These are phyloP conservation scores for Iris pallida DNA, from an alignment of 116 monocot genomes.

Conservation along the genomic window DNA sequence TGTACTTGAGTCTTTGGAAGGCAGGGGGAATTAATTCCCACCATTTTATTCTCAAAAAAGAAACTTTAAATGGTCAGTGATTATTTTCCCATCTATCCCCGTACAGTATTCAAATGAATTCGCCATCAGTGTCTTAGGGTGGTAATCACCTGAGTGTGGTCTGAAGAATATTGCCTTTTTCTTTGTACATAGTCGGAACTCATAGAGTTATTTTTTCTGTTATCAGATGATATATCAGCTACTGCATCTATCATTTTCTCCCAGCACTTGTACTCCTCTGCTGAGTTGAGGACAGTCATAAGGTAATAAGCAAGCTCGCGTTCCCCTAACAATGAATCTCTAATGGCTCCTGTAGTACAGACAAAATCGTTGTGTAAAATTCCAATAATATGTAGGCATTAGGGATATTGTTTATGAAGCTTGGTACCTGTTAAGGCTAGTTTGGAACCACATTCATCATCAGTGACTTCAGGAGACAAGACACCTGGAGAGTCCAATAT, in stretches of 20 bases:
- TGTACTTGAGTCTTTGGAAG: no score
- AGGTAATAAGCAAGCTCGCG: conserved; percentile 54
- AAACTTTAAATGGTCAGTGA: no score
- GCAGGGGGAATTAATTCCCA: no score
- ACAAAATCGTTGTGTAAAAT: not conserved
- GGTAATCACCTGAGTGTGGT: conserved; percentile 74
- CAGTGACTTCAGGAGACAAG: conserved; percentile 39
- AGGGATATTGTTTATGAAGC: not conserved
- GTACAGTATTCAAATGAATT: no score
- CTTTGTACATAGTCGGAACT: conserved; percentile 1
- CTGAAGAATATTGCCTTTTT: conserved; percentile 48
- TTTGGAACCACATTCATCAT: conserved; percentile 43
- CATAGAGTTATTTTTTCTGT: not conserved
- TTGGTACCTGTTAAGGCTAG: conserved; percentile 71
- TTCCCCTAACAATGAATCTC: conserved; percentile 41
- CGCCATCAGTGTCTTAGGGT: not conserved
- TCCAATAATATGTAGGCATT: not conserved
- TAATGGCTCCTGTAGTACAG: conserved; percentile 50
- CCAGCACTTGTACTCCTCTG: conserved; percentile 52
- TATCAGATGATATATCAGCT: not conserved
- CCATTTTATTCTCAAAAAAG: no score
- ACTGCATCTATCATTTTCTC: conserved; percentile 28
- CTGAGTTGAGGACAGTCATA: conserved; percentile 49
- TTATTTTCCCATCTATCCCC: no score
- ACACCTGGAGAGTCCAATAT: conserved; percentile 82